Evolutionary conservation across 768 basidiomycete genomes (phyloP), one percentile per base, ranked within the genome.

Genomic region (Leccinum fibrillosum): DNA sequence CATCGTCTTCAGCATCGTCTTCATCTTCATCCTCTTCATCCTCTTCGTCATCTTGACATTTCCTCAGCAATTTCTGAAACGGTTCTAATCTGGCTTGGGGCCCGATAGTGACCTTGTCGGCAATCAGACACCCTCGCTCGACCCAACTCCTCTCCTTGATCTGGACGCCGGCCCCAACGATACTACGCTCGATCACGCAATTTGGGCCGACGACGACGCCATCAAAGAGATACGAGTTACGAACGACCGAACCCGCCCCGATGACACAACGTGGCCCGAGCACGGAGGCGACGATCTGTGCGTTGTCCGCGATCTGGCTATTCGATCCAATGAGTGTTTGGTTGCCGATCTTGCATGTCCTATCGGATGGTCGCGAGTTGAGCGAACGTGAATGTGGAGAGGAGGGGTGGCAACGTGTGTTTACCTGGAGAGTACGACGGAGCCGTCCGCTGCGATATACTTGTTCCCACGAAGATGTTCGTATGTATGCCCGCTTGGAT

Each of bases 391-490:
- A 49, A 25, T 28, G 56, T 13, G 5, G 10, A 1, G 2, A 25
- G 42, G 21, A 21, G 19, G 28, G 25, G 5, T 15, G 9, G 23
- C 13, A 4, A 19, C 17, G 23, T 54, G 45, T 9, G 49, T 81
- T 54, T 68, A 93, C 92, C 95, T 82, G n/a, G 94, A 89, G 21
- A 98, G 82, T 28, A 81, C 67, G 58, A 97, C 89, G 4, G 89
- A 82, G 61, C 84, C 82, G 61, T 90, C 86, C 63, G 86, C 84
- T 19, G 94, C 85, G 60, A 95, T 82, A 69, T 98, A 99, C 64
- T 89, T 88, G 73, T 94, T 92, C 6, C 93, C 94, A 28, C 89
- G 83, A 35, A 88, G 81, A 67, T 94, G 86, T 68, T 96, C 92
- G 69, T 98, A 98, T 37, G 79, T 69, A 56, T 89, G 86, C 6